Conservation (phyloP, 1,284 basidiomycete species). For the Neonothopanus nambi region DNA sequence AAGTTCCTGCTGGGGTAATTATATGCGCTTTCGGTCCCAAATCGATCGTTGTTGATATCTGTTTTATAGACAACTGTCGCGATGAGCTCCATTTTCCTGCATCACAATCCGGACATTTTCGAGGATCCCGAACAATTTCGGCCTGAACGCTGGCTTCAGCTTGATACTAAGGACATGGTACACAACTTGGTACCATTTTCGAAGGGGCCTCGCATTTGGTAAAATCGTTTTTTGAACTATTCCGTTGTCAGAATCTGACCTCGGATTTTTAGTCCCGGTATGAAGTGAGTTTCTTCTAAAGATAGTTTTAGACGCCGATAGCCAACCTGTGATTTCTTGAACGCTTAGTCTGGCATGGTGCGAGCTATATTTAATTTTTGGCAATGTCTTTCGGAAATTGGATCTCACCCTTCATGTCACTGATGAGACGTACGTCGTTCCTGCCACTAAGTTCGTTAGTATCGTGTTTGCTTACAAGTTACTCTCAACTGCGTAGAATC, state of each 20-base stretch:
- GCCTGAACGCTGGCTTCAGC: conserved; percentile 31
- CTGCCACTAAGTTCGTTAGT: too few relatives aligned
- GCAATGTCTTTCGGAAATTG: conserved; percentile 27
- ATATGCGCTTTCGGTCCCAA: background rate
- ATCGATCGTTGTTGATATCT: background rate
- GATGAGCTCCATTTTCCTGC: conserved; percentile 24
- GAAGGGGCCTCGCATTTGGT: conserved; percentile 32
- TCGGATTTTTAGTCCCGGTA: background rate
- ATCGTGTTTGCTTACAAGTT: background rate
- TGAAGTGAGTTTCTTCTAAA: conserved; percentile 1
- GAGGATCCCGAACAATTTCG: conserved; percentile 26
- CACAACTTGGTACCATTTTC: conserved; percentile 33
- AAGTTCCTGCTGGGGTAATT: conserved; percentile 25
- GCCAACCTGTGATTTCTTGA: background rate
- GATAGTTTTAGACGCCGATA: too few relatives aligned
- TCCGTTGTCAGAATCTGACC: background rate
- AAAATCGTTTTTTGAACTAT: conserved; percentile 12
- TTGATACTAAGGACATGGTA: conserved; percentile 23
- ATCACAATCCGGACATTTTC: conserved; percentile 22
- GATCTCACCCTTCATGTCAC: conserved; percentile 19
- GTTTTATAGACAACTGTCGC: conserved; percentile 24
- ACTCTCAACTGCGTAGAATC: background rate
- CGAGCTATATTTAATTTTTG: conserved; percentile 28
- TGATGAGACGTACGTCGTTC: conserved; percentile 4
- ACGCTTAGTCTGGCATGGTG: conserved; percentile 30